Conservation (phyloP, 2,329 filamentous ascomycete species). For the Triangularia verruculosa region DNA sequence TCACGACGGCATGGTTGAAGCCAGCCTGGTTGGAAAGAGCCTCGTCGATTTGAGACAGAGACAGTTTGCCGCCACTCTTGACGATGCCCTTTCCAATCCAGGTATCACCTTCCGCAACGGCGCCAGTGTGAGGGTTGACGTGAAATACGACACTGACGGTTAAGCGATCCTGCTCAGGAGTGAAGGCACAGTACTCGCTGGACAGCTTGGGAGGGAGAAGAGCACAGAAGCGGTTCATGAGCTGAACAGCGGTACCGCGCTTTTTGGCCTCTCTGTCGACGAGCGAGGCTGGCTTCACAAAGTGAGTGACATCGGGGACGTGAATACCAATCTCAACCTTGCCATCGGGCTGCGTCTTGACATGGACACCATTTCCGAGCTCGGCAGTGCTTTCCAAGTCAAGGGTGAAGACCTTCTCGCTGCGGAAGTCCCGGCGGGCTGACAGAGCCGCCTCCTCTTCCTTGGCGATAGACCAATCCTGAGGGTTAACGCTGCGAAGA, state of each 20-base stretch:
- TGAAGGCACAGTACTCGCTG: constrained; percentile 81
- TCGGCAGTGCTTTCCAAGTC: constrained; percentile 85
- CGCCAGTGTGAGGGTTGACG: constrained; percentile 76
- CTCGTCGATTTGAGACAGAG: constrained; percentile 80
- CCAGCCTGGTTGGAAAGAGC: constrained; percentile 65
- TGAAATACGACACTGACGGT: constrained; percentile 92
- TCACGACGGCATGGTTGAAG: constrained; percentile 62
- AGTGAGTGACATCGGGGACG: constrained; percentile 92
- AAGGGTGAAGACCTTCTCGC: constrained; percentile 85
- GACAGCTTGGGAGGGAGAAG: constrained; percentile 86
- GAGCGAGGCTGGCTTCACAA: constrained; percentile 92
- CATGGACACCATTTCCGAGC: constrained; percentile 87
- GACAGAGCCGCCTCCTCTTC: constrained; percentile 75
- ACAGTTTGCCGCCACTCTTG: constrained; percentile 83
- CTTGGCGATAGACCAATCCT: constrained; percentile 83
- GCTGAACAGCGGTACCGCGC: constrained; percentile 90
- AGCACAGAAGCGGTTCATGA: constrained; percentile 84
- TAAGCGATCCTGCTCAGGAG: constrained; percentile 83
- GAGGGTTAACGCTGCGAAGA: constrained; percentile 83
- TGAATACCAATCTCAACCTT: constrained; percentile 93
- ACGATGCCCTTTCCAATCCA: constrained; percentile 95
- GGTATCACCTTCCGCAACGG: constrained; percentile 77
- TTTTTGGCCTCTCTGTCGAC: constrained; percentile 98
- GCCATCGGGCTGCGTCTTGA: constrained; percentile 79
- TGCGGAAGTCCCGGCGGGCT: constrained; percentile 83